These are phyloP conservation scores for Encephalitozoon romaleae DNA, from an alignment of 371 early-diverging fungal species.

Conservation along the genomic window DNA sequence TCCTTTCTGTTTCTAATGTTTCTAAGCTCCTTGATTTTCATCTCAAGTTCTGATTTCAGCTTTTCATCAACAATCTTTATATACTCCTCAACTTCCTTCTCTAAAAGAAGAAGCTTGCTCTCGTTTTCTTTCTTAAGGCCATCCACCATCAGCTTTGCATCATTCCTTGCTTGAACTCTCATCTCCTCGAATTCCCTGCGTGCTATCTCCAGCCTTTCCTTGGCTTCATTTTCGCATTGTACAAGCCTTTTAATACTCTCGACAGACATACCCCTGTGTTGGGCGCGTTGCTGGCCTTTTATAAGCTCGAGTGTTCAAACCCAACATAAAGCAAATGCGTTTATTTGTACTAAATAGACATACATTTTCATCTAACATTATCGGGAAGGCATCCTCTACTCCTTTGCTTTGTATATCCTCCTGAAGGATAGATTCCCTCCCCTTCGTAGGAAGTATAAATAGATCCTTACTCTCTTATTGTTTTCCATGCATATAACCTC, in stretches of 20 bases:
- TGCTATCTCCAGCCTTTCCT: slow-evolving; percentile 19
- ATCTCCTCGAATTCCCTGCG: slow-evolving; percentile 4
- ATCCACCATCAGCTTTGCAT: slow-evolving; percentile 18
- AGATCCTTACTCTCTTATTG: not conserved
- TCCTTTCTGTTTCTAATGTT: not conserved
- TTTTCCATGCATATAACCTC: not conserved
- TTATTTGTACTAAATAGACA: not conserved
- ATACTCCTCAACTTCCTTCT: slow-evolving; percentile 10
- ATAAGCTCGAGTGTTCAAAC: slow-evolving; percentile 33
- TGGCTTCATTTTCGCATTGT: slow-evolving; percentile 40
- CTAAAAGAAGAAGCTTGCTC: not conserved
- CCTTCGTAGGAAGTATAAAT: not conserved
- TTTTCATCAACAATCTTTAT: slow-evolving; percentile 6
- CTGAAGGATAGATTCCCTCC: not conserved
- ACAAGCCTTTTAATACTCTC: slow-evolving; percentile 46
- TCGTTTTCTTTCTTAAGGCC: not conserved
- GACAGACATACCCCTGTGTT: slow-evolving; percentile 37
- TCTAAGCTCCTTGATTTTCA: not conserved
- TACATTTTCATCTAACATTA: slow-evolving; percentile 6
- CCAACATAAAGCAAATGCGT: slow-evolving; percentile 11
- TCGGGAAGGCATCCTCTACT: not conserved
- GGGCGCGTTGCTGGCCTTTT: slow-evolving; percentile 35
- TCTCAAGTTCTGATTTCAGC: slow-evolving; percentile 1
- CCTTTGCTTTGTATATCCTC: not conserved
- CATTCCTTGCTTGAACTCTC: slow-evolving; percentile 27